Base-by-base conservation (phyloP, 768 basidiomycete genomes). In the Pleurotus djamor region DNA sequence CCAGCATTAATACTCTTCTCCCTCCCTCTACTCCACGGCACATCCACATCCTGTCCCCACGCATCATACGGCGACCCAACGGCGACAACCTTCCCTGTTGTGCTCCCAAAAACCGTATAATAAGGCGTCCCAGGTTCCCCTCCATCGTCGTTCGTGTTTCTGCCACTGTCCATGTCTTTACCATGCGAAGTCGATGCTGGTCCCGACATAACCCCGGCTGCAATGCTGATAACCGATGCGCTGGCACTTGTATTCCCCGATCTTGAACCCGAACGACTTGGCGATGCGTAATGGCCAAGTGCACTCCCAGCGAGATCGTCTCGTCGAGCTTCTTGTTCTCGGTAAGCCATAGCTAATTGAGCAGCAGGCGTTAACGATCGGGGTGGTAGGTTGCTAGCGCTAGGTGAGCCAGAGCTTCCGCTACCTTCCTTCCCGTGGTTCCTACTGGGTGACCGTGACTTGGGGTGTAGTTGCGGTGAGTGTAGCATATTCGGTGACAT, bases 31-130 rank as follows among this genome's bases (percentile, higher is more conserved):
- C 48, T 47, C n/a, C 51, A 37, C 3, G 43, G 41, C 16, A 60
- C 38, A 60, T 64, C 60, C 52, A 63, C 10, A 56, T 59, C 54
- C 55, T 55, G 32, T 32, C 73, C 73, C 65, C 66, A 70, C 10
- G 65, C 70, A 49, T 55, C 65, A 60, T 82, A 82, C 0, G 76
- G 73, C 8, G 76, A 74, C 0, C 78, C 80, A 0, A 78, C 77
- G 10, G 75, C 77, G 13, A 82, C 72, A 5, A 79, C 70, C 6
- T 74, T 75, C 1, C 75, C 83, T 1, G 79, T 73, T 0, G 74
- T 67, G 5, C 75, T 72, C 1, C 85, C 85, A 59, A 84, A 77
- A 13, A 86, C 78, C 3, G 84, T 83, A 63, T 84, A 85, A 54
- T 85, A 83, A n/a, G 84, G 83, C 8, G 70, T 73, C 36, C 66